These are phyloP conservation scores for Lasiosphaeria hispida DNA, from an alignment of 495 filamentous ascomycete species.

Conservation along the genomic window DNA sequence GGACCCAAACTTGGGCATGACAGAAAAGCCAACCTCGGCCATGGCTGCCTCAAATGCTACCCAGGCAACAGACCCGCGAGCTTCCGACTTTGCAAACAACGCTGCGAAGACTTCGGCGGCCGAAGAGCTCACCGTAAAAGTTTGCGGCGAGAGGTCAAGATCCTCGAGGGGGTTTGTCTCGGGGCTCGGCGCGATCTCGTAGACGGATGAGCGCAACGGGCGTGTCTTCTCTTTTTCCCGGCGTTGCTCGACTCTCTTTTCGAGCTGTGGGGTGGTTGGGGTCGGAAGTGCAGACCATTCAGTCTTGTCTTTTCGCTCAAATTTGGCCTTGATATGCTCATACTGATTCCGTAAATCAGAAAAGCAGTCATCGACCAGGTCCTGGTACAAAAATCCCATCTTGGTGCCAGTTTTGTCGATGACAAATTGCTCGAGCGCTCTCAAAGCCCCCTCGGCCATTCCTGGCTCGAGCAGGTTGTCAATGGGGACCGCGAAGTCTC, in stretches of 20 bases:
- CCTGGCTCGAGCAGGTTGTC: slow-evolving; percentile 37
- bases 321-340: slow-evolving; percentile 19
- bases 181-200: slow-evolving; percentile 23
- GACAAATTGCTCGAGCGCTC: slow-evolving; percentile 33
- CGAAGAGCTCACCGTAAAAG: slow-evolving; percentile 26
- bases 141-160: not conserved
- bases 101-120: slow-evolving; percentile 32
- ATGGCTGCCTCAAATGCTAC: slow-evolving; percentile 35
- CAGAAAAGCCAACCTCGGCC: slow-evolving; percentile 32
- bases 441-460: slow-evolving; percentile 32
- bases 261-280: slow-evolving; percentile 1
- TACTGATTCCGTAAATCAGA: slow-evolving; percentile 21
- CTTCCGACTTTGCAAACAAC: slow-evolving; percentile 23
- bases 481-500: slow-evolving; percentile 32
- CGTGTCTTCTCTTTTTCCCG: slow-evolving; percentile 40
- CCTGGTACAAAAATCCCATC: slow-evolving; percentile 36
- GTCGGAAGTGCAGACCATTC: slow-evolving; percentile 9
- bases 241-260: slow-evolving; percentile 22
- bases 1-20: slow-evolving; percentile 28
- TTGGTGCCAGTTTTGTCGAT: slow-evolving; percentile 33
- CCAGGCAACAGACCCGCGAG: slow-evolving; percentile 36
- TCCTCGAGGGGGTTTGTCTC: not conserved
- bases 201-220: slow-evolving; percentile 27
- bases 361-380: slow-evolving; percentile 32
- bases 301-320: not conserved